phyloP scores from a whole-genome alignment of 78 protist species.

The Cavenderia fasciculata region DNA sequence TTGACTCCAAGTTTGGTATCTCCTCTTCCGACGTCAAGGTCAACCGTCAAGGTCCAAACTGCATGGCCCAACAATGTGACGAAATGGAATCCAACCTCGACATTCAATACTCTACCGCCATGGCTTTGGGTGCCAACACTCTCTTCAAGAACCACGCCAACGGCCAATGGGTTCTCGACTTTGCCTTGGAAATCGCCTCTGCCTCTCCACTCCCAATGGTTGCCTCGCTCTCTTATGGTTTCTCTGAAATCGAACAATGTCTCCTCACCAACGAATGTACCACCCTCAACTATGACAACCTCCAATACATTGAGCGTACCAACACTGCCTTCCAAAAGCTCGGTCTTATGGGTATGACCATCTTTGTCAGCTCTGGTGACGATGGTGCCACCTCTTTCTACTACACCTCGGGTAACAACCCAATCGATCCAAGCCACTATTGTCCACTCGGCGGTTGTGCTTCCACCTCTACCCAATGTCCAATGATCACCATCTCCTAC shows the following conservation, averaged over 20 bases:
- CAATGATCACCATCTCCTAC: conserved; percentile 26
- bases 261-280: conserved; percentile 33
- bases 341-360: conserved; percentile 73
- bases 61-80: conserved; percentile 48
- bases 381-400: conserved; percentile 78
- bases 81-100: conserved; percentile 73
- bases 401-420: conserved; percentile 78
- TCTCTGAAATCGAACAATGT: conserved; percentile 78
- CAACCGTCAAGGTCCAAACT: conserved; percentile 37
- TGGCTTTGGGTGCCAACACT: conserved; percentile 41
- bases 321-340: conserved; percentile 74
- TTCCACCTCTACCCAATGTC: conserved; percentile 22
- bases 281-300: conserved; percentile 8
- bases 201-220: conserved; percentile 52
- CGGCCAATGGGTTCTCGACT: conserved; percentile 71
- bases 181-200: conserved; percentile 13
- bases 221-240: conserved; percentile 74
- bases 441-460: conserved; percentile 81
- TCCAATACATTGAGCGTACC: conserved; percentile 53
- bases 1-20: conserved; percentile 5
- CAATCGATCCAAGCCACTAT: conserved; percentile 39
- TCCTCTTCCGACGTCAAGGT: conserved; percentile 1
- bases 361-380: conserved; percentile 85
- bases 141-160: conserved; percentile 40
- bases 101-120: conserved; percentile 61